A percentile compares a stretch with the other conserved stretches of the same genome.
Evolutionary conservation across 306 rosid species (phyloP).

Genomic region (Myrica gale): DNA sequence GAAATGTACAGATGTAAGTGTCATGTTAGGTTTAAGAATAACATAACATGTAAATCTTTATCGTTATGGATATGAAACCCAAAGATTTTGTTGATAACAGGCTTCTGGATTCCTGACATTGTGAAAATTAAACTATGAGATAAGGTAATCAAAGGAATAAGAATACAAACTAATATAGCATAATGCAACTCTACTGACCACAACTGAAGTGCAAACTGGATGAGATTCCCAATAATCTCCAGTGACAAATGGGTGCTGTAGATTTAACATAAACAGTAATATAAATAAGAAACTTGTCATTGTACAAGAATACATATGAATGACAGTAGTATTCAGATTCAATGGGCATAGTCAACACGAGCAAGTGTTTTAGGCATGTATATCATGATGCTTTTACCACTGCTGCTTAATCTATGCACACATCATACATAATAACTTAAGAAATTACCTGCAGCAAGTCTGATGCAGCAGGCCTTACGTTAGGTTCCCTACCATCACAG

Average conservation of each 20-base stretch:
- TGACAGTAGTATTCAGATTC: background rate
- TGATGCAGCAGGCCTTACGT: constrained; percentile 70
- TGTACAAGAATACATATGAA: background rate
- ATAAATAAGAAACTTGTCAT: constrained; percentile 3
- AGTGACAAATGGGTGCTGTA: constrained; percentile 90
- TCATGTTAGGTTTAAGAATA: too few relatives aligned
- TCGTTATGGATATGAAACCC: too few relatives aligned
- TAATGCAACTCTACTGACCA: constrained; percentile 41
- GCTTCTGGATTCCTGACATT: constrained; percentile 58
- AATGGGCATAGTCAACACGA: background rate
- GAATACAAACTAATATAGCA: constrained; percentile 17
- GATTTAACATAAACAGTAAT: constrained; percentile 22
- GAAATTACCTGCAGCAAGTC: constrained; percentile 70
- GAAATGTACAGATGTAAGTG: too few relatives aligned
- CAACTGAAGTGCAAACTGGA: constrained; percentile 45
- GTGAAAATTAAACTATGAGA: constrained; percentile 17
- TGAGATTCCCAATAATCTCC: constrained; percentile 49
- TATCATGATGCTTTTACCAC: background rate
- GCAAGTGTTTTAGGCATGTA: background rate
- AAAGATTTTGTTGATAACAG: constrained; percentile 32
- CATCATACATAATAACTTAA: constrained; percentile 1
- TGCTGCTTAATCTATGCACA: constrained; percentile 1
- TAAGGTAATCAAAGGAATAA: constrained; percentile 19
- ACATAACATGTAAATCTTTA: too few relatives aligned
- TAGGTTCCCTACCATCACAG: constrained; percentile 78